Percentiles rank a stretch among this genome's conserved stretches.
Evolutionary conservation across 345 rosid species (phyloP).

Genomic region (Dipteronia dyeriana): DNA sequence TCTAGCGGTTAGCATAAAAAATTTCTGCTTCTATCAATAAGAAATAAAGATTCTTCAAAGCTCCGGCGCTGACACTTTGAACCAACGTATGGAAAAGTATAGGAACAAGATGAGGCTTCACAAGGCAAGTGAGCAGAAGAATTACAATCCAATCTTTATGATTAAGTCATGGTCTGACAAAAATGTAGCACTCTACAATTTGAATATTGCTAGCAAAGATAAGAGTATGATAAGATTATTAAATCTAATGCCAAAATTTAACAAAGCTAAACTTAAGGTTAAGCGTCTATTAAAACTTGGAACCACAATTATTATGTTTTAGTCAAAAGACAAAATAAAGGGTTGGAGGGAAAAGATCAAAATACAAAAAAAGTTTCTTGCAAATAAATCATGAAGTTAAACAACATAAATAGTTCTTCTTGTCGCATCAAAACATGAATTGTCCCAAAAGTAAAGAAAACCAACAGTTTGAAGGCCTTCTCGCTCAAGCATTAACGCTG

Average conservation of each 20-base stretch:
- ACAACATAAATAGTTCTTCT: background rate
- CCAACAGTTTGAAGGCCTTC: slow-evolving; percentile 96
- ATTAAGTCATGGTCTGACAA: background rate
- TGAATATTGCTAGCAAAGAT: background rate
- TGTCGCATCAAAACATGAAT: background rate
- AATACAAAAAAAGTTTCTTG: background rate
- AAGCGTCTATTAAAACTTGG: background rate
- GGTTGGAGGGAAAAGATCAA: slow-evolving; percentile 5
- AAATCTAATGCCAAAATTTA: background rate
- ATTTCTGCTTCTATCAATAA: background rate
- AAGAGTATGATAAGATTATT: background rate
- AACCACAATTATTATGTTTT: slow-evolving; percentile 2
- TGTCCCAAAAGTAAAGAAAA: slow-evolving; percentile 12
- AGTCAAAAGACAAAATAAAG: slow-evolving; percentile 2
- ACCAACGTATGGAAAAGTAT: background rate
- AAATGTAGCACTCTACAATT: slow-evolving; percentile 4
- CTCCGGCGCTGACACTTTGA: background rate
- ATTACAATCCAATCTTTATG: background rate
- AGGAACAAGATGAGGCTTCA: background rate
- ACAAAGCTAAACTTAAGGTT: slow-evolving; percentile 3
- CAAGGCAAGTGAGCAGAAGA: background rate
- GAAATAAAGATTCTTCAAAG: background rate
- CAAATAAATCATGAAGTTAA: slow-evolving; percentile 1
- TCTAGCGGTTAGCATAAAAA: background rate
- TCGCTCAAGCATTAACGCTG: slow-evolving; percentile 90